Evolutionary conservation across 345 rosid species (phyloP), one percentile per base, ranked within the genome.

Genomic region (Hypericum perforatum): DNA sequence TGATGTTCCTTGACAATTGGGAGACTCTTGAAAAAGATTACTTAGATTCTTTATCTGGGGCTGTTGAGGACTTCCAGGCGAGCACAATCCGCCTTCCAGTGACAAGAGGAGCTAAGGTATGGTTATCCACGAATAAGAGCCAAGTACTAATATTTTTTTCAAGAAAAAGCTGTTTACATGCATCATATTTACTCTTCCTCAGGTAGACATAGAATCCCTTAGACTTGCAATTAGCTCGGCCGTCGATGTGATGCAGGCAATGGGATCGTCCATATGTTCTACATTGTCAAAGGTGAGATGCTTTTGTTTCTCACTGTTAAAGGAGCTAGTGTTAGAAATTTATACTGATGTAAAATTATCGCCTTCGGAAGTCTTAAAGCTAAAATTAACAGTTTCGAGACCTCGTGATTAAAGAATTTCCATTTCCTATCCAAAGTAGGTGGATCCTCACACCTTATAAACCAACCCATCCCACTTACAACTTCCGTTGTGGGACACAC

Each of bases 21-120:
- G 87, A 80, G 43, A 72, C 68, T 55, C 79, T 86, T 60, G 95
- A 89, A 76, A 78, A 73, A 67, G 92, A 89, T 55, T 91, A 94
- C 63, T 53, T 71, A 45, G 63, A 69, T 65, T 85, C 91, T 56
- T 70, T 94, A 84, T 70, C 78, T 58, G 90, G 89, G 56, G 86
- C 85, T 50, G 76, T 79, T 50, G 82, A 88, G 68, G 97, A 88
- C 82, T 70, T 94, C 56, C 82, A 89, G 75, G 94, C 97, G 3
- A 80, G 80, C 71, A 94, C 99, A 53, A 81, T 82, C 52, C 95
- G 89, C 43, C 75, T 94, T 69, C 99, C 99, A n/a, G 64, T 85
- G 9, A 81, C 82, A 37, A 84, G 84, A 56, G 97, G 94, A 65
- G 84, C 97, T 72, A 77, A 74, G 80, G 99, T 89, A 72, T 13